Percentiles rank a stretch among this genome's conserved stretches.
Evolutionary conservation across 2,329 filamentous ascomycete species (phyloP).

Genomic region (Fusarium setosum): DNA sequence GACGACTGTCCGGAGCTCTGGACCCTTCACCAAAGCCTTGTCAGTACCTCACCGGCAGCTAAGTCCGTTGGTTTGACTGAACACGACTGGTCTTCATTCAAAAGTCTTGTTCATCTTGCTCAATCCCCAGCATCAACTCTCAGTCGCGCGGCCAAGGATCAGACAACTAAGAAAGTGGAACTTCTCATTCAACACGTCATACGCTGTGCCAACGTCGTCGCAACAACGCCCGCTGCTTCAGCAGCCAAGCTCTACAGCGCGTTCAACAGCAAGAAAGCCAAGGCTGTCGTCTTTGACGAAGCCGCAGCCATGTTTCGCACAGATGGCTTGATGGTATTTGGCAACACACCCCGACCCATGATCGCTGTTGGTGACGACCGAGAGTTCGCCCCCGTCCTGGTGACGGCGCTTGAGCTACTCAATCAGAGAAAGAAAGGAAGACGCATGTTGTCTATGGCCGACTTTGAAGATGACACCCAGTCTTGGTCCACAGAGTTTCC

Average conservation of each 20-base stretch:
- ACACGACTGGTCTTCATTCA: too few species aligned
- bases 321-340: not conserved
- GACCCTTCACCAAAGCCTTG: not conserved
- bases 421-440: not conserved
- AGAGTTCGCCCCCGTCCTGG: not conserved
- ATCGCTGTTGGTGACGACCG: not conserved
- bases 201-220: not conserved
- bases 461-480: too few species aligned
- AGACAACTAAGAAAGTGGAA: not conserved
- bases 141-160: not conserved
- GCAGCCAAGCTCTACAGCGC: not conserved
- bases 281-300: conserved; percentile 3
- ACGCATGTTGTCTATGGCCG: too few species aligned
- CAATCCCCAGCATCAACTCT: not conserved
- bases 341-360: conserved; percentile 3
- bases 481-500: too few species aligned
- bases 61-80: too few species aligned
- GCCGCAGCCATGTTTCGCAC: not conserved
- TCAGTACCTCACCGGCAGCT: too few species aligned
- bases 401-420: not conserved
- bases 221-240: not conserved
- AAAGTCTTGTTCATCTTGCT: too few species aligned
- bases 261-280: not conserved
- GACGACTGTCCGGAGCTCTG: not conserved
- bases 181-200: conserved; percentile 1